Base-by-base conservation (phyloP, 768 basidiomycete species). In the Boletus pseudopeckii region DNA sequence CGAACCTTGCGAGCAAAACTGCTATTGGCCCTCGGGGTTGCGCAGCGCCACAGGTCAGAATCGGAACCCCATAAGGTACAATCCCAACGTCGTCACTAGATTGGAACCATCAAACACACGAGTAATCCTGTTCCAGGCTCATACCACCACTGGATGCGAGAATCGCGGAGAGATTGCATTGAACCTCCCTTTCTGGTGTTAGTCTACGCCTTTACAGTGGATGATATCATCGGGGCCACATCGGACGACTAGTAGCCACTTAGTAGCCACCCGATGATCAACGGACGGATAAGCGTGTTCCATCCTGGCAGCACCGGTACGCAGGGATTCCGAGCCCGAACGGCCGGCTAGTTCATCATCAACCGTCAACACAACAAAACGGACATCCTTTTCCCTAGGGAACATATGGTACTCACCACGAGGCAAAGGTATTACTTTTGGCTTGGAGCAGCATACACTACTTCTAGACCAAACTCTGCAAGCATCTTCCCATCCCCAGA, bases 21-120 rank as follows among this genome's bases (percentile, higher is more conserved):
- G 55, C 62, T 17, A 64, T 55, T 61, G 62, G 62, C 7, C 36
- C n/a, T 32, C 43, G 40, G 52, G 20, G 28, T 37, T 26, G 41
- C 14, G 38, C 57, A 48, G 48, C 44, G 38, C 45, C 58, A 50
- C 50, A 40, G 48, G 45, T 13, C 17, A 34, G 39, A 18, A 24
- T 3, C 24, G 24, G 24, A 28, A 20, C 24, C 26, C 17, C 28
- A 28, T 9, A 28, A 28, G 28, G 28, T 28, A 28, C 8, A 9
- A 28, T 7, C 28, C 42, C 14, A 33, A 26, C 20, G 14, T 42
- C n/a, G n/a, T 30, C 36, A 38, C n/a, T 28, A n/a, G n/a, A 33
- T 39, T n/a, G 7, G 15, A 26, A 17, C 6, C 9, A 34, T 38
- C 15, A 7, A 30, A n/a, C 22, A 43, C 30, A 11, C 22, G 22